A percentile compares a stretch with the other conserved stretches of the same genome.
Evolutionary conservation across 352 stramenopile species (phyloP).

Genomic region (Pythium utonaiense): DNA sequence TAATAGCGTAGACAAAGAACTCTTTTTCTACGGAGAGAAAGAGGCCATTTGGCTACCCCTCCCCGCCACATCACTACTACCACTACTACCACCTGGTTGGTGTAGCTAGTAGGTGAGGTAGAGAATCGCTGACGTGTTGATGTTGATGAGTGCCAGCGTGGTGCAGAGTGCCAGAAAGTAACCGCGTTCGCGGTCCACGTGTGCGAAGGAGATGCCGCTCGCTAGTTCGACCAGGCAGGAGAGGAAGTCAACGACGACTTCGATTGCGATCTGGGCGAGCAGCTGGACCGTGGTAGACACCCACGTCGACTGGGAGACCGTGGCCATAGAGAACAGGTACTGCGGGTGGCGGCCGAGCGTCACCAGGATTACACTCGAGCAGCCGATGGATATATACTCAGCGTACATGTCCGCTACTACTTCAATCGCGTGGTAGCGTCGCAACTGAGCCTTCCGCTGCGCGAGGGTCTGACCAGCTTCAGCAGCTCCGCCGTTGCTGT

Average conservation of each 20-base stretch:
- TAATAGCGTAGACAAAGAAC: no score
- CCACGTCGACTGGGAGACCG: background rate
- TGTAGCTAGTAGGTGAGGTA: conserved; percentile 9
- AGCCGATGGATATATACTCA: conserved; percentile 44
- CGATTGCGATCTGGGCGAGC: conserved; percentile 1
- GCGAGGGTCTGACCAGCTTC: no score
- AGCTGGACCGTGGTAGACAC: background rate
- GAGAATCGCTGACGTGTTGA: conserved; percentile 16
- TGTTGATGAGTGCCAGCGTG: conserved; percentile 5
- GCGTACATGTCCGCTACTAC: conserved; percentile 41
- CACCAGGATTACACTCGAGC: conserved; percentile 31
- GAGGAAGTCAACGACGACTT: conserved; percentile 12
- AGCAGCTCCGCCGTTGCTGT: no score
- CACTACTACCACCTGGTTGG: no score
- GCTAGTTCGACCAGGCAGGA: conserved; percentile 7
- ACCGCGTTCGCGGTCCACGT: background rate
- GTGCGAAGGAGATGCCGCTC: background rate
- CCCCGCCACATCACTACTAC: no score
- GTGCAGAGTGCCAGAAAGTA: conserved; percentile 7
- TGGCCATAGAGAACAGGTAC: conserved; percentile 11
- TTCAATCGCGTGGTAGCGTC: conserved; percentile 25
- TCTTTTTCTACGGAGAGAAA: no score
- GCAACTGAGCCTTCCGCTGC: conserved; percentile 23
- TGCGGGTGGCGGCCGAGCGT: conserved; percentile 32
- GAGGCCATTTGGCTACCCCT: no score